These are phyloP conservation scores for Sistotremastrum suecicum DNA, from an alignment of 768 basidiomycete species.

Conservation along the genomic window DNA sequence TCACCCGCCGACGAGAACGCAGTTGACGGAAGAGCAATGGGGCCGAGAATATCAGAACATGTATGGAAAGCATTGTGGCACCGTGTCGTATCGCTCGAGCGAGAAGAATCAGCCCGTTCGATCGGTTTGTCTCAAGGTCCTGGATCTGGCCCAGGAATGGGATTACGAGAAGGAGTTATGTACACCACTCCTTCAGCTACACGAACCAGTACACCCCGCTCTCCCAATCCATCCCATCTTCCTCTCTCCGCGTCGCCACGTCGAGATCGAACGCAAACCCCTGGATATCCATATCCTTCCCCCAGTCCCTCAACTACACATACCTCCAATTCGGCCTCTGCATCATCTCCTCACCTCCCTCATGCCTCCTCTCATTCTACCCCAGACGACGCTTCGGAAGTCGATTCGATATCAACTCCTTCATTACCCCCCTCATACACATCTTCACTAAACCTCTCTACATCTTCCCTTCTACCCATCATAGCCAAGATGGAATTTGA, in stretches of 20 bases:
- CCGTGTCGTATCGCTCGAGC: constrained; percentile 50
- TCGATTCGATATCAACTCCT: constrained; percentile 15
- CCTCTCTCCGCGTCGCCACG: no score
- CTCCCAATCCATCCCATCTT: no score
- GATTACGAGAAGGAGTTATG: no score
- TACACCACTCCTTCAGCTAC: constrained; percentile 2
- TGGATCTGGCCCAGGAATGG: no score
- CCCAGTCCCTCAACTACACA: constrained; percentile 29
- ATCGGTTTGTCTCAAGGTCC: constrained; percentile 4
- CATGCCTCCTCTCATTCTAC: constrained; percentile 5
- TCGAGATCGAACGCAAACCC: no score
- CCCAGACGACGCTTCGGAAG: constrained; percentile 13
- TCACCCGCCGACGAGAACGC: constrained; percentile 7
- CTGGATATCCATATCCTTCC: constrained; percentile 18
- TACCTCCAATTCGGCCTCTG: constrained; percentile 41
- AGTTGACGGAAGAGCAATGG: constrained; percentile 36
- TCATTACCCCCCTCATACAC: constrained; percentile 24
- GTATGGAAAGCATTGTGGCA: constrained; percentile 84
- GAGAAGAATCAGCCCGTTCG: constrained; percentile 28
- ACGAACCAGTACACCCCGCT: constrained; percentile 6
- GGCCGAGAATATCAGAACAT: constrained; percentile 75
- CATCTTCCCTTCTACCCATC: constrained; percentile 59
- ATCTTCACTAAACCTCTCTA: constrained; percentile 51
- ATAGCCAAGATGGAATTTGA: constrained; percentile 94
- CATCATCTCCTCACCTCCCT: constrained; percentile 7